Percentiles rank a stretch among this genome's conserved stretches.
These are phyloP conservation scores for Diaporthe vexans DNA, from an alignment of 2,329 filamentous ascomycete genomes.

Conservation along the genomic window DNA sequence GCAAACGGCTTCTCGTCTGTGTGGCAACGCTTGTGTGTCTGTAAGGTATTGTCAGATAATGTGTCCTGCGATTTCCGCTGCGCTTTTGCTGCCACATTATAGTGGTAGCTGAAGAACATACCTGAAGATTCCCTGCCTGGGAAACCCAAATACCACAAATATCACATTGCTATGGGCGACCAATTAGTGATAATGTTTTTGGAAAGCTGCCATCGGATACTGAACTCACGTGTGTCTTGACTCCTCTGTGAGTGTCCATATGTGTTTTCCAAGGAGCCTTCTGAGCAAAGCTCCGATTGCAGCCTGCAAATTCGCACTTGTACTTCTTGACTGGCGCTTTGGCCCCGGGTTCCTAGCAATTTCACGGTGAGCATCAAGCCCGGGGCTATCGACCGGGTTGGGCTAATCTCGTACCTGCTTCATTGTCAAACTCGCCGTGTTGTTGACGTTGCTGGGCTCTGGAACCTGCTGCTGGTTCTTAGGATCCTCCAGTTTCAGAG, in stretches of 20 bases:
- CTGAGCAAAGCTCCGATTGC: constrained; percentile 87
- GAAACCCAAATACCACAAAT: constrained; percentile 85
- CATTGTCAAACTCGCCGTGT: neutral
- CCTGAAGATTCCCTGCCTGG: constrained; percentile 91
- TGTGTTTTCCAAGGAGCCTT: constrained; percentile 96
- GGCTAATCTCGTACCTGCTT: constrained; percentile 27
- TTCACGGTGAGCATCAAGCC: neutral
- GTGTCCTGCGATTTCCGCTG: neutral
- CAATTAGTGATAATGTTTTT: neutral
- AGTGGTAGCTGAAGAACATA: constrained; percentile 54
- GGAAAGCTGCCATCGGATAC: neutral
- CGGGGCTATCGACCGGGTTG: neutral
- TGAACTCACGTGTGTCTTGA: constrained; percentile 86
- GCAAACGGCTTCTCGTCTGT: constrained; percentile 88
- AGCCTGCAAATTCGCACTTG: constrained; percentile 79
- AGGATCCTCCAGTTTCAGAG: neutral
- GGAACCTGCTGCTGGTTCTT: neutral
- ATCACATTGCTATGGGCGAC: constrained; percentile 43
- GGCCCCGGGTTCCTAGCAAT: constrained; percentile 40
- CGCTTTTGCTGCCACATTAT: neutral
- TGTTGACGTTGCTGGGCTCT: constrained; percentile 11
- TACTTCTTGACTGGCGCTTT: constrained; percentile 72
- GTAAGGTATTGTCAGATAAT: constrained; percentile 39
- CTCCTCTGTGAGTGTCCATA: constrained; percentile 87
- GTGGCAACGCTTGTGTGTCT: constrained; percentile 91